Evolutionary conservation across 2,329 filamentous ascomycete species (phyloP).

Genomic region (Diplodia corticola): DNA sequence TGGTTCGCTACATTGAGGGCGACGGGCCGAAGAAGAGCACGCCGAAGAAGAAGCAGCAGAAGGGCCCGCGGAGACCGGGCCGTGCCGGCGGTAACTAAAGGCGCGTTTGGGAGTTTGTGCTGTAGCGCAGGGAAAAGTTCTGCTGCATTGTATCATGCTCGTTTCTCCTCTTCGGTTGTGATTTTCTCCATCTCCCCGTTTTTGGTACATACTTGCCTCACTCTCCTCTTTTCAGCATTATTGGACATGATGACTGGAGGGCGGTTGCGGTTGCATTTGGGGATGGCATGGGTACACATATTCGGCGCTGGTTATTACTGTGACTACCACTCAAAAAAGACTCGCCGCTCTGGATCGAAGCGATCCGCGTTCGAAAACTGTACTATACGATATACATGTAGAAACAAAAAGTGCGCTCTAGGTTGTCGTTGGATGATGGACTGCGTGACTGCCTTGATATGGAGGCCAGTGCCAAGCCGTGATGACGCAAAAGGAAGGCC

Average conservation of each 20-base stretch:
- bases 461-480: neutral
- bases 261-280: constrained; percentile 17
- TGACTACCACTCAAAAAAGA: constrained; percentile 5
- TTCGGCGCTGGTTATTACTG: constrained; percentile 11
- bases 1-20: constrained; percentile 93
- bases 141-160: constrained; percentile 7
- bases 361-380: neutral
- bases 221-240: constrained; percentile 15
- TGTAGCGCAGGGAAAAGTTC: constrained; percentile 7
- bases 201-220: constrained; percentile 11
- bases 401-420: neutral
- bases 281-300: constrained; percentile 18
- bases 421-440: neutral
- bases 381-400: constrained; percentile 17
- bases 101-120: constrained; percentile 2
- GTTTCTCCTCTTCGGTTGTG: neutral
- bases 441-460: neutral
- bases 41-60: constrained; percentile 22
- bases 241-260: constrained; percentile 1
- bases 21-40: constrained; percentile 19
- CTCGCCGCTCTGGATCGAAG: constrained; percentile 17
- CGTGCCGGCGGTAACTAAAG: constrained; percentile 22
- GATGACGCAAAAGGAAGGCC: constrained; percentile 14
- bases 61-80: constrained; percentile 18
- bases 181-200: neutral